Evolutionary conservation across 768 basidiomycete genomes (phyloP).

Genomic region (Termitomyces sp.): DNA sequence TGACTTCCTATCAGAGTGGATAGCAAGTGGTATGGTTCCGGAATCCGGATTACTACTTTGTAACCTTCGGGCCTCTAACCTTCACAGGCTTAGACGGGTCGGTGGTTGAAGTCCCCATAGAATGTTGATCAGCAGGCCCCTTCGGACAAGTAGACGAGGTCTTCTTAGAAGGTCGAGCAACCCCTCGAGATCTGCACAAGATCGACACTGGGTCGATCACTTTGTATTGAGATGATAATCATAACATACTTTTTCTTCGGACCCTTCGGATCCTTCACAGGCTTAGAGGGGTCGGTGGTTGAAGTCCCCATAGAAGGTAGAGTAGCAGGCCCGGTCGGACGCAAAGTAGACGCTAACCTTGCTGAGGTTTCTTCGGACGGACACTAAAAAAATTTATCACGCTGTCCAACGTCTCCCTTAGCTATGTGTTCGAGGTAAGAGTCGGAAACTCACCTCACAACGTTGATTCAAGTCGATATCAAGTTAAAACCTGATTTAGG

Average conservation of each 20-base stretch:
- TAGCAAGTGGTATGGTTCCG: neutral
- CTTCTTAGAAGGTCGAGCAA: too few species aligned
- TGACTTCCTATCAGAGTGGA: too few species aligned
- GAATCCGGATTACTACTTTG: neutral
- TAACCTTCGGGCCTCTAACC: too few species aligned
- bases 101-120: too few species aligned
- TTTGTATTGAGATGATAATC: neutral
- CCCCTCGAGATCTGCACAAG: neutral
- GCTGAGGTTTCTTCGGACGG: neutral
- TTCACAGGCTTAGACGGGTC: neutral
- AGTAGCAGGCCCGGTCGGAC: too few species aligned
- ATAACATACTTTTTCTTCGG: too few species aligned
- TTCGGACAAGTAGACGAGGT: too few species aligned
- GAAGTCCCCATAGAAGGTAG: too few species aligned
- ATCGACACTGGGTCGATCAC: neutral
- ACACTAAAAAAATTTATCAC: neutral
- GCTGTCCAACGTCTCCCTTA: neutral
- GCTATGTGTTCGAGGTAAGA: neutral
- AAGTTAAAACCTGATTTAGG: neutral
- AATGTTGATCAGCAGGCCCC: too few species aligned
- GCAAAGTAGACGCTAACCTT: too few species aligned
- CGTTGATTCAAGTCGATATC: neutral
- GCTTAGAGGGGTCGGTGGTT: too few species aligned
- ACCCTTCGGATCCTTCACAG: too few species aligned
- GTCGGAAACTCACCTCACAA: neutral